phyloP scores from a whole-genome alignment of 2,329 filamentous ascomycete genomes.

The Magnaporthiopsis rhizophila region DNA sequence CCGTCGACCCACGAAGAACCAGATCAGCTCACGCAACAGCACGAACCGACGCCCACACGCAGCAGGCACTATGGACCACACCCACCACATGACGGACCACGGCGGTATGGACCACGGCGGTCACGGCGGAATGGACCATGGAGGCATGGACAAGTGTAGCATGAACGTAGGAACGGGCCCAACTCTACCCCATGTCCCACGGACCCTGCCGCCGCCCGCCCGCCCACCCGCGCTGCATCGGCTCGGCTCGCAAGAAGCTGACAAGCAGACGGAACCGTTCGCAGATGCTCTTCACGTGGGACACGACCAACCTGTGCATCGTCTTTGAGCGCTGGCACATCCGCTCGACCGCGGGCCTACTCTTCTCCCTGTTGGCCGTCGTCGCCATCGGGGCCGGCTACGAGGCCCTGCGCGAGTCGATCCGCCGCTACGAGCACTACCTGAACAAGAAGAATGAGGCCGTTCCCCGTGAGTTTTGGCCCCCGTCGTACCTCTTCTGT shows the following conservation, averaged over 20 bases:
- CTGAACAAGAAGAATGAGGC: constrained; percentile 38
- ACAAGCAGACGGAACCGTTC: background rate
- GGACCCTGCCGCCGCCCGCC: background rate
- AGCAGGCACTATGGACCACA: constrained; percentile 32
- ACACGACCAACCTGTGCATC: constrained; percentile 88
- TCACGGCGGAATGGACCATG: constrained; percentile 40
- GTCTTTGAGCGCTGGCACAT: constrained; percentile 90
- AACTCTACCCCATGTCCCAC: background rate
- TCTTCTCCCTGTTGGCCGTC: constrained; percentile 77
- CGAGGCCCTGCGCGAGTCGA: constrained; percentile 73
- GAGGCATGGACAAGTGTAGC: constrained; percentile 65
- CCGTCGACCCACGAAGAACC: background rate
- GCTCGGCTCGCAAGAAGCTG: constrained; percentile 9
- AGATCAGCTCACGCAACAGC: background rate
- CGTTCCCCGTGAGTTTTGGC: constrained; percentile 43
- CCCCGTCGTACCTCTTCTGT: background rate
- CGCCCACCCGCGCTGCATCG: background rate
- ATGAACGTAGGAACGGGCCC: constrained; percentile 65
- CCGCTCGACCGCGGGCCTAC: constrained; percentile 61
- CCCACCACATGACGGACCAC: constrained; percentile 14
- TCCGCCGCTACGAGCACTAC: constrained; percentile 66
- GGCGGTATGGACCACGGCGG: constrained; percentile 30
- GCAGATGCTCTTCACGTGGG: constrained; percentile 92
- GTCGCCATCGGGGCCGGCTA: constrained; percentile 84
- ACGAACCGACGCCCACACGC: background rate